A percentile compares a stretch with the other conserved stretches of the same genome.
Evolutionary conservation across 2,329 filamentous ascomycete species (phyloP).

Genomic region (Phaeosphaeria sp.): DNA sequence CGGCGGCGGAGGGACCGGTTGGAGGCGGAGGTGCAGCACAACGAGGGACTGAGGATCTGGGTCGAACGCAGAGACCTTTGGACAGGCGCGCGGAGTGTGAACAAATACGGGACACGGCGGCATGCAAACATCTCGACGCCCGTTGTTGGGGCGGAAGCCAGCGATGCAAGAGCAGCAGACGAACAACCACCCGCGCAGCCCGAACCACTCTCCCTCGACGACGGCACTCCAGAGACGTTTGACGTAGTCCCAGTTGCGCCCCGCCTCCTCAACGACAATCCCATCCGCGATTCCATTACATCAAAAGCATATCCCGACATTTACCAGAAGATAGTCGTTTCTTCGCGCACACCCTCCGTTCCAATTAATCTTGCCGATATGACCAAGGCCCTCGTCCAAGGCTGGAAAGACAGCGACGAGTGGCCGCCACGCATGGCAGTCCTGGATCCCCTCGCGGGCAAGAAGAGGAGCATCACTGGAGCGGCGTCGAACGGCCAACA

Average conservation of each 20-base stretch:
- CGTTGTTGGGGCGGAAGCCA: conserved; percentile 10
- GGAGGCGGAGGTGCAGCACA: conserved; percentile 66
- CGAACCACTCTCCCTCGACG: conserved; percentile 7
- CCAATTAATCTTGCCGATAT: conserved; percentile 88
- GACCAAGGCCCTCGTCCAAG: conserved; percentile 79
- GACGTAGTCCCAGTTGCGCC: conserved; percentile 72
- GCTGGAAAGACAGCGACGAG: conserved; percentile 92
- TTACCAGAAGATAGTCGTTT: conserved; percentile 86
- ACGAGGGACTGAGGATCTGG: conserved; percentile 82
- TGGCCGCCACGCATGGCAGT: conserved; percentile 76
- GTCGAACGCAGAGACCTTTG: conserved; percentile 79
- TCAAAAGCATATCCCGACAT: conserved; percentile 78
- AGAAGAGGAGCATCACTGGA: conserved; percentile 36
- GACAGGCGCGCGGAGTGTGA: conserved; percentile 72
- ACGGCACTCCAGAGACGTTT: conserved; percentile 16
- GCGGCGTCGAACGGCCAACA: conserved; percentile 19
- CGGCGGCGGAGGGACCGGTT: conserved; percentile 45
- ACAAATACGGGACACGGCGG: conserved; percentile 38
- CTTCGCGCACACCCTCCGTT: conserved; percentile 80
- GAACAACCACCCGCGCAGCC: neutral
- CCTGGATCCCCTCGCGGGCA: conserved; percentile 54
- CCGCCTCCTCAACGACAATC: conserved; percentile 75
- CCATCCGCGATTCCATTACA: conserved; percentile 78
- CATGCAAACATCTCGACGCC: conserved; percentile 1
- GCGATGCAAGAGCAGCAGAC: neutral